Base-by-base conservation (phyloP, 306 rosid genomes). In the Fragaria iinumae region DNA sequence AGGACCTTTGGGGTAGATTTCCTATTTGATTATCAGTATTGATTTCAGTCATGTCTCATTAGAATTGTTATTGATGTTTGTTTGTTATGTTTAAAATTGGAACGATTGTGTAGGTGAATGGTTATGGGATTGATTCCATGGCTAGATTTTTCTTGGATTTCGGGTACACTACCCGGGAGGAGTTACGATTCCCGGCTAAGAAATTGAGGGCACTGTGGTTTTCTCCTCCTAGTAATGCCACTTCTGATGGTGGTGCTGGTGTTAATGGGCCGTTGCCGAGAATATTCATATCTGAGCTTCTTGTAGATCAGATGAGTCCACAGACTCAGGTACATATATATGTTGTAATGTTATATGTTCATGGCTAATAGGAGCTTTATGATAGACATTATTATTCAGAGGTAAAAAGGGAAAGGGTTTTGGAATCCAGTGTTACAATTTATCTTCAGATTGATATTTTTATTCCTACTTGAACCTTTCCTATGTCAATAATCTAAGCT, bases 161-260 rank as follows among this genome's bases (percentile, higher is more conserved):
- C 78, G 97, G 99, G 34, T 92, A 95, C 75, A 89, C 88, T 1
- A 86, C 70, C 18, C 76, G 71, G 80, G 96, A 89, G 45, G 97
- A 92, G 71, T 80, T 95, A 80, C 80, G 89, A 78, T 95, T 95
- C 70, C 96, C 99, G 0, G 93, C 81, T 13, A 92, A 95, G 76
- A 95, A 95, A 78, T 78, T 95, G 82, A 90, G 86, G 85, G 99
- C 99, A 14, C 57, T 92, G 71, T 90, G 97, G 99, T 95, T 95
- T 83, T 86, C 99, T 75, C 99, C 97, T 69, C 99, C 99, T 43
- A 69, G 78, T 49, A 63, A 81, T 79, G 72, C 86, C 23, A 67
- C 25, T 66, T 32, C 62, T 18, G 69, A 79, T 20, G 77, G 55
- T 69, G 93, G 91, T 62, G 80, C 83, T 78, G 85, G 98, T 21